Evolutionary conservation across 306 rosid genomes (phyloP).

Genomic region (Cajanus cajan): DNA sequence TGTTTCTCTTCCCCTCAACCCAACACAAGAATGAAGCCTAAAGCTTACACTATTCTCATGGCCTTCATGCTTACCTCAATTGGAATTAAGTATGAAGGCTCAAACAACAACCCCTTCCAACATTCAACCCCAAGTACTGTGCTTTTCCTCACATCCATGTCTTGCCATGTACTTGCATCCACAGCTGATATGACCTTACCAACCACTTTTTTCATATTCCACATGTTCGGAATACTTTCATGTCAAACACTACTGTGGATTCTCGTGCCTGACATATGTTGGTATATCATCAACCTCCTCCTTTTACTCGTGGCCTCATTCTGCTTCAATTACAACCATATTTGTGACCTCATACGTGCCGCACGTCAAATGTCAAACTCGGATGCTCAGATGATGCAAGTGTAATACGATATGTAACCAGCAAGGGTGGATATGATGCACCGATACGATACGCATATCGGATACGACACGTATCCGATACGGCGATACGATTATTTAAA

Average conservation of each 20-base stretch:
- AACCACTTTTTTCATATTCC: neutral
- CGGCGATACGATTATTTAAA: no score
- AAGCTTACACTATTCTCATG: neutral
- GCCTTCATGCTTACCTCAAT: neutral
- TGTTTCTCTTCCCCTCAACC: no score
- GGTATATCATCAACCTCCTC: neutral
- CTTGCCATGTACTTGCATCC: neutral
- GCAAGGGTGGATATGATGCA: no score
- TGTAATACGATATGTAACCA: no score
- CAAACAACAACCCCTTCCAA: neutral
- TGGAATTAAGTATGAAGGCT: neutral
- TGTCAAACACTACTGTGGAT: neutral
- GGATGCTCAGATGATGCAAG: neutral
- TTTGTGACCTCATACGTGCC: neutral
- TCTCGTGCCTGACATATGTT: neutral
- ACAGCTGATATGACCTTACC: neutral
- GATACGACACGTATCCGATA: no score
- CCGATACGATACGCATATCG: no score
- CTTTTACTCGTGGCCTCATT: neutral
- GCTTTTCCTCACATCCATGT: neutral
- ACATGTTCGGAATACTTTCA: neutral
- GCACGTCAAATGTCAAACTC: neutral
- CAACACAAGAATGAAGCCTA: no score
- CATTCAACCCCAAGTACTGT: neutral
- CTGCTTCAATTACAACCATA: neutral